Percentiles rank a stretch among this genome's conserved stretches.
Evolutionary conservation across 306 rosid species (phyloP).

Genomic region (Lathyrus sativus): DNA sequence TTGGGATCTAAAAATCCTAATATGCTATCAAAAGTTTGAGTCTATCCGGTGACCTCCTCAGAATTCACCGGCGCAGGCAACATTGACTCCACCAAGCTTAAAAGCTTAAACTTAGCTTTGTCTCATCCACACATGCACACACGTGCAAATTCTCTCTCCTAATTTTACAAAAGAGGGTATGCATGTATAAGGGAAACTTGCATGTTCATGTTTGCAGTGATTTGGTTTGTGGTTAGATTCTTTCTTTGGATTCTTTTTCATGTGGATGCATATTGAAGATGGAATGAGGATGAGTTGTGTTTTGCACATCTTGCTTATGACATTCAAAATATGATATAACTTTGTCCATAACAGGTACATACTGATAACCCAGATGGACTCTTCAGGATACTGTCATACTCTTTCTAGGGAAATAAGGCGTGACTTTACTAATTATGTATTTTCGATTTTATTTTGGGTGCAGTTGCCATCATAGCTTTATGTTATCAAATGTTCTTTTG

Average conservation of each 20-base stretch:
- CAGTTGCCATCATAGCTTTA: slow-evolving; percentile 18
- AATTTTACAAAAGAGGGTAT: not conserved
- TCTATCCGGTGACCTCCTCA: too few relatives aligned
- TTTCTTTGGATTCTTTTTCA: slow-evolving; percentile 13
- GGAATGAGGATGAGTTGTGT: slow-evolving; percentile 22
- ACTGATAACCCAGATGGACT: slow-evolving; percentile 96
- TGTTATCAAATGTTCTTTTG: too few relatives aligned
- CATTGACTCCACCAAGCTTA: too few relatives aligned
- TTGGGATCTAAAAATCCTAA: too few relatives aligned
- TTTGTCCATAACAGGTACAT: too few relatives aligned
- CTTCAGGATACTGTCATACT: slow-evolving; percentile 80
- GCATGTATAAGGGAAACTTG: not conserved
- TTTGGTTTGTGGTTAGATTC: slow-evolving; percentile 16
- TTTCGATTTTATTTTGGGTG: too few relatives aligned
- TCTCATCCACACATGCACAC: not conserved
- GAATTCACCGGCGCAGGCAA: too few relatives aligned
- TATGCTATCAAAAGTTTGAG: too few relatives aligned
- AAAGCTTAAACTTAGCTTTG: too few relatives aligned
- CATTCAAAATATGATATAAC: slow-evolving; percentile 32
- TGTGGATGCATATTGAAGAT: not conserved
- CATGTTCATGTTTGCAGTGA: slow-evolving; percentile 13
- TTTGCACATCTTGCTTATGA: slow-evolving; percentile 2
- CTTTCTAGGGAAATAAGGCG: slow-evolving; percentile 60
- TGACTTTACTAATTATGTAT: slow-evolving; percentile 32
- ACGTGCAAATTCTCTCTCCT: not conserved